These are phyloP conservation scores for Exophiala dermatitidis DNA, from an alignment of 2,329 filamentous ascomycete genomes.

Conservation along the genomic window DNA sequence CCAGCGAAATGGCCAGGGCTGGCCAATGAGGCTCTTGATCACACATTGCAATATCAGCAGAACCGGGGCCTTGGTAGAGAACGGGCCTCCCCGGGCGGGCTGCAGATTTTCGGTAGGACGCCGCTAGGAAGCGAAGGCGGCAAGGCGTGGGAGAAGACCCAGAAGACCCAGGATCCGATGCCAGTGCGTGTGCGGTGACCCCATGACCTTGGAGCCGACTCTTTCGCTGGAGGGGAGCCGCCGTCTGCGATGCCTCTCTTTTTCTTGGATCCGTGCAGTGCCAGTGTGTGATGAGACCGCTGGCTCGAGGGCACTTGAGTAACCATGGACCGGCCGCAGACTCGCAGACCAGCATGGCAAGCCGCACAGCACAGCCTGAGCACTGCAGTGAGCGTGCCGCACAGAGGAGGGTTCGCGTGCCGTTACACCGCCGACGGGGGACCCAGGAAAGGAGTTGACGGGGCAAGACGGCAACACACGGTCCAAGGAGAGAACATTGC, in stretches of 20 bases:
- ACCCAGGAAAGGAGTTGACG: neutral
- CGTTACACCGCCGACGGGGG: conserved; percentile 8
- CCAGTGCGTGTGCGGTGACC: neutral
- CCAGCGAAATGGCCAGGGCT: conserved; percentile 5
- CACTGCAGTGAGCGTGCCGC: neutral
- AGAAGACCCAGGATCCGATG: neutral
- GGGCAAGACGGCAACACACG: conserved; percentile 6
- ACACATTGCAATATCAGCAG: conserved; percentile 14
- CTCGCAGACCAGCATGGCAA: neutral
- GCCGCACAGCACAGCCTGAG: too few relatives aligned
- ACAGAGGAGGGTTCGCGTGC: neutral
- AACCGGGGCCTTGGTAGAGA: conserved; percentile 16
- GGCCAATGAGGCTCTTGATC: conserved; percentile 14
- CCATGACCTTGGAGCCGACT: neutral
- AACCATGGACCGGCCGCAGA: neutral
- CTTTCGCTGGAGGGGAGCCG: neutral
- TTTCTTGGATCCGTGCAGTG: neutral
- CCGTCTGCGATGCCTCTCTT: neutral
- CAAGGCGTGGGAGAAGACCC: neutral
- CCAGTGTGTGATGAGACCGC: neutral
- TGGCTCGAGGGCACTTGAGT: conserved; percentile 1
- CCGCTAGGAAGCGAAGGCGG: conserved; percentile 1
- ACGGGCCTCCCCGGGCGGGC: conserved; percentile 1
- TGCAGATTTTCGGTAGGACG: neutral
- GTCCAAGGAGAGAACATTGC: conserved; percentile 6